phyloP scores from a whole-genome alignment of 192 early-diverging fungal genomes.

The Coemansia reversa region DNA sequence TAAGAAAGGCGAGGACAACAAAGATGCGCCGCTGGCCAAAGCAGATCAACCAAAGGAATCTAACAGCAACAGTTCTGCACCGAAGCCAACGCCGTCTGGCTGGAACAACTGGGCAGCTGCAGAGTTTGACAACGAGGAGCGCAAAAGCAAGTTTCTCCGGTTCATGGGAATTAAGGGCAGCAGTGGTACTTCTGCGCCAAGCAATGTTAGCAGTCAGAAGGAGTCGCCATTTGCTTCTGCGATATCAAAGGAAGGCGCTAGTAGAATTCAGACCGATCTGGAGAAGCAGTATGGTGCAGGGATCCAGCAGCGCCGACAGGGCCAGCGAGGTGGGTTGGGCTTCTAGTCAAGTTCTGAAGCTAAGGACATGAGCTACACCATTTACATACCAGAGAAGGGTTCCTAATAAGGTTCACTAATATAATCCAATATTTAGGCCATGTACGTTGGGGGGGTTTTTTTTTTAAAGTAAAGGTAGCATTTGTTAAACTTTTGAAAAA shows the following conservation, averaged over 20 bases:
- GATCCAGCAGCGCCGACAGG: conserved; percentile 31
- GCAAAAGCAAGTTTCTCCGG: conserved; percentile 48
- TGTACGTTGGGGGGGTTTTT: no score
- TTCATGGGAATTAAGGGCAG: conserved; percentile 43
- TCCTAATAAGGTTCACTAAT: no score
- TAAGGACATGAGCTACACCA: no score
- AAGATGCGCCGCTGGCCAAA: neutral
- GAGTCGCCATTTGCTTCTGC: conserved; percentile 48
- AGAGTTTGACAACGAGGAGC: conserved; percentile 39
- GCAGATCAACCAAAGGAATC: neutral
- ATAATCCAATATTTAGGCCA: no score
- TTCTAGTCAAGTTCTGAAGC: conserved; percentile 18
- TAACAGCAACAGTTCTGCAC: neutral
- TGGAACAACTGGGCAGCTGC: conserved; percentile 54
- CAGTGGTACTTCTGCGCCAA: neutral
- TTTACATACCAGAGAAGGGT: no score
- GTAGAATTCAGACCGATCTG: conserved; percentile 37
- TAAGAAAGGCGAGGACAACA: conserved; percentile 8
- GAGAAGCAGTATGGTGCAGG: conserved; percentile 48
- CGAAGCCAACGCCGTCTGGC: neutral
- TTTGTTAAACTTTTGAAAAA: neutral
- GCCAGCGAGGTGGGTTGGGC: conserved; percentile 43
- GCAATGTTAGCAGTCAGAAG: neutral
- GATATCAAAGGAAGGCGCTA: conserved; percentile 33
- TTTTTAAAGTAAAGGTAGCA: neutral